Conservation (phyloP, 2,329 filamentous ascomycete species). For the Bipolaris sorokiniana region DNA sequence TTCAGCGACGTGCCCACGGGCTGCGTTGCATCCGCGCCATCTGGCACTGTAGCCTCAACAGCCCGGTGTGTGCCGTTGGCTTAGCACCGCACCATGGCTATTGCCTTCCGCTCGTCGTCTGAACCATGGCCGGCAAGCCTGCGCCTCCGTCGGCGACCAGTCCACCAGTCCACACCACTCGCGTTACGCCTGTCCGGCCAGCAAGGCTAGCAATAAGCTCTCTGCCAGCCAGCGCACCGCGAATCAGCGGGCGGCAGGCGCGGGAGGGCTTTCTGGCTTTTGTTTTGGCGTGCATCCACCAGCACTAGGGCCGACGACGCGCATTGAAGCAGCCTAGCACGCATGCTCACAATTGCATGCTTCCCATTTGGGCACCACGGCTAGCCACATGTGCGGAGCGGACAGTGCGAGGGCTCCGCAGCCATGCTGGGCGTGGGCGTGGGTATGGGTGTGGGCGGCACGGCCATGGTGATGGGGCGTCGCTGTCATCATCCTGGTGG, state of each 20-base stretch:
- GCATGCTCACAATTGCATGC: conserved; percentile 32
- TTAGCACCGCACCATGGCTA: not conserved
- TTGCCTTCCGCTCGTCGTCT: too few relatives aligned
- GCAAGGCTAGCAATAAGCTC: conserved; percentile 23
- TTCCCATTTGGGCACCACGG: conserved; percentile 27
- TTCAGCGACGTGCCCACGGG: conserved; percentile 19
- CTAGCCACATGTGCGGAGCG: conserved; percentile 26
- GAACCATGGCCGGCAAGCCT: conserved; percentile 24
- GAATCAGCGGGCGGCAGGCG: conserved; percentile 36
- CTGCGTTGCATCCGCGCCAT: conserved; percentile 24
- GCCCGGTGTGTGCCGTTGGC: conserved; percentile 8
- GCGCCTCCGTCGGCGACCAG: conserved; percentile 15
- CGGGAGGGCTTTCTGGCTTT: conserved; percentile 37
- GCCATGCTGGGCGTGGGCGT: conserved; percentile 19
- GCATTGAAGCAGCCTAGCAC: conserved; percentile 21
- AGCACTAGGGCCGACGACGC: conserved; percentile 16
- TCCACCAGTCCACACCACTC: conserved; percentile 16
- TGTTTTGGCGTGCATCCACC: conserved; percentile 35
- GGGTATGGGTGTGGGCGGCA: conserved; percentile 17
- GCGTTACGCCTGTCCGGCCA: conserved; percentile 20
- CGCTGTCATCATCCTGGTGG: conserved; percentile 16
- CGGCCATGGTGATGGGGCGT: conserved; percentile 1
- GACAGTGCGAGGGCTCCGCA: conserved; percentile 26
- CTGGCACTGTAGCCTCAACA: conserved; percentile 13
- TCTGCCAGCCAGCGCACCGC: conserved; percentile 28